These are phyloP conservation scores for Lentinus brumalis DNA, from an alignment of 768 basidiomycete genomes.

Conservation along the genomic window DNA sequence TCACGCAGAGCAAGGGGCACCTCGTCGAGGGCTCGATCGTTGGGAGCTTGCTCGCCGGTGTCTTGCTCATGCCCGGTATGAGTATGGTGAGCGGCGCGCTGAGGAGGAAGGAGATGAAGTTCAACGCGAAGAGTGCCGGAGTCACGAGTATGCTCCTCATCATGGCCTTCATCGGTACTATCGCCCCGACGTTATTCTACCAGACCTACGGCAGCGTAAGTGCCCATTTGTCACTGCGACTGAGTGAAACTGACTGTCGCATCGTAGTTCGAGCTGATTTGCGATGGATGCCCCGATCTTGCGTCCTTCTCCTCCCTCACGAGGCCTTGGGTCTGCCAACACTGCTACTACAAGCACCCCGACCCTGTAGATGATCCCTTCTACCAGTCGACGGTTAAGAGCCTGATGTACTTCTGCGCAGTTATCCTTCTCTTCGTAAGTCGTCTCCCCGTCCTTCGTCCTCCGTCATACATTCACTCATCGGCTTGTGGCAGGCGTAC, in stretches of 20 bases:
- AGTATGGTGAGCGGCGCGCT: slow-evolving; percentile 94
- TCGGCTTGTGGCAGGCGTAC: slow-evolving; percentile 68
- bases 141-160: slow-evolving; percentile 99
- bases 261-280: slow-evolving; percentile 83
- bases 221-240: slow-evolving; percentile 23
- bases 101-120: slow-evolving; percentile 91
- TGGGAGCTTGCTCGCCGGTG: slow-evolving; percentile 95
- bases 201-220: slow-evolving; percentile 96
- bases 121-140: slow-evolving; percentile 98
- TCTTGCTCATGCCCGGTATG: slow-evolving; percentile 58
- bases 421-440: slow-evolving; percentile 85
- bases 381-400: slow-evolving; percentile 94
- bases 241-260: slow-evolving; percentile 5
- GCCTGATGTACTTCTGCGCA: slow-evolving; percentile 96
- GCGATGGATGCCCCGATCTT: slow-evolving; percentile 70
- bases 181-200: slow-evolving; percentile 96
- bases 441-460: slow-evolving; percentile 26
- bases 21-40: slow-evolving; percentile 97
- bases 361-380: slow-evolving; percentile 93
- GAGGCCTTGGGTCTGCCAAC: slow-evolving; percentile 82
- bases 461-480: background rate
- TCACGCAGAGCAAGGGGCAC: slow-evolving; percentile 87
- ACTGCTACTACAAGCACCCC: slow-evolving; percentile 94
- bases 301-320: slow-evolving; percentile 6
- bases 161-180: slow-evolving; percentile 97